A percentile compares a stretch with the other conserved stretches of the same genome.
These are phyloP conservation scores for Aeschynomene evenia DNA, from an alignment of 306 rosid species.

Conservation along the genomic window DNA sequence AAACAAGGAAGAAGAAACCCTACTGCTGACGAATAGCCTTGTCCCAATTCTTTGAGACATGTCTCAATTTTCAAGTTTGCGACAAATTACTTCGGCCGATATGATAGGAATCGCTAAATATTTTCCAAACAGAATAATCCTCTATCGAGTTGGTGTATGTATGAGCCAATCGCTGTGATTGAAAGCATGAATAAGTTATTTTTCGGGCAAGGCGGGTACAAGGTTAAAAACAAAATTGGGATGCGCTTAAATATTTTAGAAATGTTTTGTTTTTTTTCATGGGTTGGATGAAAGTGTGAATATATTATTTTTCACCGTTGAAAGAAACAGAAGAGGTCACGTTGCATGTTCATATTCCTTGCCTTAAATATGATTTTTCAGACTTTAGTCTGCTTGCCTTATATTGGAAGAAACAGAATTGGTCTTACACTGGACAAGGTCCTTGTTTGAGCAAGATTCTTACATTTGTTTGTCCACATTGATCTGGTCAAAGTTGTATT, in stretches of 20 bases:
- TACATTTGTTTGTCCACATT: background rate
- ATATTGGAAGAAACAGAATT: conserved; percentile 16
- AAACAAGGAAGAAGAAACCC: background rate
- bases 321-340: too few relatives aligned
- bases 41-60: conserved; percentile 51
- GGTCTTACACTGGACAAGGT: background rate
- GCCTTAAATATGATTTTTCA: background rate
- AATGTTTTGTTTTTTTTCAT: too few relatives aligned
- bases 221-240: too few relatives aligned
- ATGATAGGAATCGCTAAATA: too few relatives aligned
- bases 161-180: too few relatives aligned
- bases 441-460: conserved; percentile 9
- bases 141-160: too few relatives aligned
- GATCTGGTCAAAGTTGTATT: conserved; percentile 16
- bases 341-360: background rate
- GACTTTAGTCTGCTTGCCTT: background rate
- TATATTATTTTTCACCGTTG: background rate
- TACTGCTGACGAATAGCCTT: conserved; percentile 62
- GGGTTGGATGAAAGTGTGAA: too few relatives aligned
- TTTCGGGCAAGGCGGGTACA: too few relatives aligned
- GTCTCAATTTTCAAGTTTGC: conserved; percentile 11
- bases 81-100: too few relatives aligned
- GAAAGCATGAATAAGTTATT: too few relatives aligned
- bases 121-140: too few relatives aligned
- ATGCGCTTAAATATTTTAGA: too few relatives aligned